A percentile compares a stretch with the other conserved stretches of the same genome.
phyloP scores from a whole-genome alignment of 1,139 yeast species.

The Geotrichum australiense region DNA sequence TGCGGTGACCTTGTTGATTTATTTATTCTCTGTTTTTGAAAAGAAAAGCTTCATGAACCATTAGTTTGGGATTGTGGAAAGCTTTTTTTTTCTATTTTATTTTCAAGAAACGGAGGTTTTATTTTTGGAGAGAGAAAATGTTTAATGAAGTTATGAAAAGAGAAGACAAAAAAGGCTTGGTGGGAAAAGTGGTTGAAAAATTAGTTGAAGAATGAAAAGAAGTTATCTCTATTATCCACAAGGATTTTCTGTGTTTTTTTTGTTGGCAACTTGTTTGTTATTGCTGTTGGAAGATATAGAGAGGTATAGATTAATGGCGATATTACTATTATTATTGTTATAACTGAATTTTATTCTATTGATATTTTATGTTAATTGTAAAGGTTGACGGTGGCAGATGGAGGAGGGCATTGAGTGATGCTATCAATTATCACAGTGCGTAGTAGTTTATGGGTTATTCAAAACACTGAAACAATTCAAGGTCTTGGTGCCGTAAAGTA shows the following conservation, averaged over 20 bases:
- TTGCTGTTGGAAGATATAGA: slow-evolving; percentile 9
- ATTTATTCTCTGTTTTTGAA: slow-evolving; percentile 3
- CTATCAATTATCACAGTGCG: no score
- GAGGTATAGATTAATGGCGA: slow-evolving; percentile 12
- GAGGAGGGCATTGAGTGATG: no score
- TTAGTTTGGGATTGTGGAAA: slow-evolving; percentile 15
- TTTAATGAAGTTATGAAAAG: background rate
- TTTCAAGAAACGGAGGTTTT: background rate
- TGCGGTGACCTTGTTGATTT: slow-evolving; percentile 5
- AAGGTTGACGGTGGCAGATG: no score
- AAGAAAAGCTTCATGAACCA: slow-evolving; percentile 13
- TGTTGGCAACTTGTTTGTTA: background rate
- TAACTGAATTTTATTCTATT: no score
- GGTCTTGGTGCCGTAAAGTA: no score
- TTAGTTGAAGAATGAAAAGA: background rate
- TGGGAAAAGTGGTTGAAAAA: background rate
- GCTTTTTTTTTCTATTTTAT: background rate
- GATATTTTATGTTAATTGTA: no score
- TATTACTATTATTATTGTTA: slow-evolving; percentile 1
- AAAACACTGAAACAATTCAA: no score
- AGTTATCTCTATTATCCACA: background rate
- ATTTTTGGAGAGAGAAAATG: slow-evolving; percentile 4
- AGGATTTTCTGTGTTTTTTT: slow-evolving; percentile 1
- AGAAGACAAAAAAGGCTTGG: background rate
- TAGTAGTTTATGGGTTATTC: no score